phyloP scores from a whole-genome alignment of 2,329 filamentous ascomycete genomes.

The Talaromyces funiculosus region DNA sequence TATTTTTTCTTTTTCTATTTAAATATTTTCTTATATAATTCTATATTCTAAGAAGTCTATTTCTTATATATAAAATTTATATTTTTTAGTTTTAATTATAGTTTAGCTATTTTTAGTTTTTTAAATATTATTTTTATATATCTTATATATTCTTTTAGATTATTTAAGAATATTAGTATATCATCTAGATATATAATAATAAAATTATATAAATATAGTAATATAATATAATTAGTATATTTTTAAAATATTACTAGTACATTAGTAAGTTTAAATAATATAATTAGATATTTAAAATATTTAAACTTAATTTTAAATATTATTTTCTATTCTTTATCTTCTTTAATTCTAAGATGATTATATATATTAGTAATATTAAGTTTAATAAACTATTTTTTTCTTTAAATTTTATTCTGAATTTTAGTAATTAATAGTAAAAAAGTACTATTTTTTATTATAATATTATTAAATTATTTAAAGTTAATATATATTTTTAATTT shows the following conservation, averaged over 20 bases:
- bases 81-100: background rate
- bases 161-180: background rate
- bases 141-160: background rate
- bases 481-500: background rate
- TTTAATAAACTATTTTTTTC: background rate
- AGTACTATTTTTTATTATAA: background rate
- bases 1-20: background rate
- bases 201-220: background rate
- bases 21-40: background rate
- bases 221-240: background rate
- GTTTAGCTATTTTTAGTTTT: background rate
- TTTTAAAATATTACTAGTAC: background rate
- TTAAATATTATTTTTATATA: background rate
- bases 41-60: background rate
- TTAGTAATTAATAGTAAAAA: background rate
- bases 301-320: background rate
- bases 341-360: background rate
- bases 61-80: background rate
- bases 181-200: background rate
- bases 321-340: background rate
- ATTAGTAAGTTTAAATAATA: background rate
- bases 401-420: background rate
- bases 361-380: background rate
- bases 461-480: background rate
- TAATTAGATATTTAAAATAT: background rate